Percentiles rank a stretch among this genome's conserved stretches.
These are phyloP conservation scores for Phytophthora tentaculata DNA, from an alignment of 352 stramenopile species.

Conservation along the genomic window DNA sequence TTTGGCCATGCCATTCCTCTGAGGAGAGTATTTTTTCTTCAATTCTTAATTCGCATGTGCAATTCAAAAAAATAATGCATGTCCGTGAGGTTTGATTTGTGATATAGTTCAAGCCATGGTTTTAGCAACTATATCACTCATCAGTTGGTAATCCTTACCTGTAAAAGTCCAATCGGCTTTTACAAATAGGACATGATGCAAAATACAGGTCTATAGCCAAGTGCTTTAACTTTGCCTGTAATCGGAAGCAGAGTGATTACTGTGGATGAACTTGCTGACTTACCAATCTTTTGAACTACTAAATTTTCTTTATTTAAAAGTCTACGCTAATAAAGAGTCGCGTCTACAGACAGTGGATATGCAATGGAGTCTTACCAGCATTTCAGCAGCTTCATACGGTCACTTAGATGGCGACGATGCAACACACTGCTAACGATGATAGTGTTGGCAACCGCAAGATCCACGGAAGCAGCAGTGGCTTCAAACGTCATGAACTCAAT, in stretches of 20 bases:
- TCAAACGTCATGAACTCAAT: conserved; percentile 35
- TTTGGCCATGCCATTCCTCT: no score
- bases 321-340: background rate
- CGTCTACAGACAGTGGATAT: no score
- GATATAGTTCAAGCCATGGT: no score
- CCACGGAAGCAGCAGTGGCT: conserved; percentile 1
- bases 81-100: no score
- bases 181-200: conserved; percentile 89
- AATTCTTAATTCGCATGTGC: no score
- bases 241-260: conserved; percentile 83
- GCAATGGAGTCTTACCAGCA: conserved; percentile 7
- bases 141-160: conserved; percentile 89
- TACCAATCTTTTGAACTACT: conserved; percentile 43
- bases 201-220: conserved; percentile 79
- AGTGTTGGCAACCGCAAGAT: conserved; percentile 5
- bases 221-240: conserved; percentile 80
- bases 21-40: no score
- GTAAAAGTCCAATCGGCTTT: conserved; percentile 61
- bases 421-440: background rate
- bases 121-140: no score
- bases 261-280: conserved; percentile 74
- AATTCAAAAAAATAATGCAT: no score
- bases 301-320: background rate
- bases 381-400: background rate
- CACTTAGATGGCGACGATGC: background rate